Percentiles rank a stretch among this genome's conserved stretches.
Evolutionary conservation across 768 basidiomycete genomes (phyloP).

Genomic region (Tephrocybe sp.): DNA sequence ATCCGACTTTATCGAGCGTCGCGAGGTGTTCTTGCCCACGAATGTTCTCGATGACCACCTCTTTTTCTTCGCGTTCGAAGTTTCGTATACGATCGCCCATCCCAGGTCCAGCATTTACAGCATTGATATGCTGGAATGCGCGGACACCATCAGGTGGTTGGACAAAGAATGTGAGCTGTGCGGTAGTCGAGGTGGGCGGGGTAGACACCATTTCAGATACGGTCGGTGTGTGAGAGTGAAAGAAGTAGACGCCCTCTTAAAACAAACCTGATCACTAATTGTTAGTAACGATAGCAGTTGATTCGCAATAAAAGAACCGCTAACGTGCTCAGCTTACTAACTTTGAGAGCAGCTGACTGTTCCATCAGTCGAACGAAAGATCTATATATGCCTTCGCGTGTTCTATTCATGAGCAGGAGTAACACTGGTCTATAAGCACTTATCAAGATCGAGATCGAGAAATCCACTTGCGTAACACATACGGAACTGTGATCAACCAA

Average conservation of each 20-base stretch:
- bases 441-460: too few relatives aligned
- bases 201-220: neutral
- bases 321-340: neutral
- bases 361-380: neutral
- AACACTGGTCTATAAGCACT: too few relatives aligned
- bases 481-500: too few relatives aligned
- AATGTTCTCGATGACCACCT: slow-evolving; percentile 49
- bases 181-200: slow-evolving; percentile 11
- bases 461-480: too few relatives aligned
- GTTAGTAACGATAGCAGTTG: neutral
- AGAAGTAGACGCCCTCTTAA: neutral
- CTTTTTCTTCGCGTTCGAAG: slow-evolving; percentile 16
- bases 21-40: slow-evolving; percentile 47
- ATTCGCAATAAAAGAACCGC: neutral
- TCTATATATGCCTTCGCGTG: too few relatives aligned
- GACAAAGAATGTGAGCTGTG: slow-evolving; percentile 16
- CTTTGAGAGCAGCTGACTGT: neutral
- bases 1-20: slow-evolving; percentile 51
- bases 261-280: neutral
- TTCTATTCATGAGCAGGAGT: too few relatives aligned
- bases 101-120: slow-evolving; percentile 21
- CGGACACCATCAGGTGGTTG: slow-evolving; percentile 25
- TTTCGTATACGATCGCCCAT: slow-evolving; percentile 23
- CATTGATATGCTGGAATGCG: slow-evolving; percentile 25
- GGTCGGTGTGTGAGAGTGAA: neutral